Percentiles rank a stretch among this genome's conserved stretches.
These are phyloP conservation scores for Hypocreales sp. DNA, from an alignment of 2,329 filamentous ascomycete genomes.

Conservation along the genomic window DNA sequence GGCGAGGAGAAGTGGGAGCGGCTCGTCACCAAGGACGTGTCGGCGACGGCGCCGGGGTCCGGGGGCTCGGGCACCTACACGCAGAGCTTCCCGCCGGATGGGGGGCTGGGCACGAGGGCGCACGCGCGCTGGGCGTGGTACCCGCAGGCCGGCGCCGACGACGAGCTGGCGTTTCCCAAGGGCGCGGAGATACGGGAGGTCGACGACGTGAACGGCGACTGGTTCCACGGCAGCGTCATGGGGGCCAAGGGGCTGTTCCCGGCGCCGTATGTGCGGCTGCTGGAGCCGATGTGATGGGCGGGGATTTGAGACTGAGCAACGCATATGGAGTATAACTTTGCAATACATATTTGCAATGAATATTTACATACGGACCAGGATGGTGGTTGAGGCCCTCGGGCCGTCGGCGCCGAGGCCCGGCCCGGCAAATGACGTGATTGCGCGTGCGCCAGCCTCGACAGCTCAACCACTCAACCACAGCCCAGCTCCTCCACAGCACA, in stretches of 20 bases:
- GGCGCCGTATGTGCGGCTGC: constrained; percentile 51
- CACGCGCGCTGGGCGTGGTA: constrained; percentile 66
- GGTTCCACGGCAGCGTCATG: constrained; percentile 79
- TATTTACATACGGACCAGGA: too few relatives aligned
- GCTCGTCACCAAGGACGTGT: constrained; percentile 35
- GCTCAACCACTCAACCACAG: too few relatives aligned
- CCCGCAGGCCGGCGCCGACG: constrained; percentile 44
- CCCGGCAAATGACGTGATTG: too few relatives aligned
- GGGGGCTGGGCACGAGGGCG: constrained; percentile 50
- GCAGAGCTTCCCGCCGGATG: constrained; percentile 52
- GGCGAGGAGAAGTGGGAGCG: constrained; percentile 24
- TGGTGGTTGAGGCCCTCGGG: too few relatives aligned
- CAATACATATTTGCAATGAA: too few relatives aligned
- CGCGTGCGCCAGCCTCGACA: too few relatives aligned
- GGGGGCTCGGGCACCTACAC: constrained; percentile 11
- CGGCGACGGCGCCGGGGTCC: constrained; percentile 22
- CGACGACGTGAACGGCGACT: constrained; percentile 80
- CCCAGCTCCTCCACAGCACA: too few relatives aligned
- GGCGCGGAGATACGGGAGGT: constrained; percentile 72
- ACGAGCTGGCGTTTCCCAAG: constrained; percentile 74
- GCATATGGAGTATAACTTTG: too few relatives aligned
- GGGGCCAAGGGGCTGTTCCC: constrained; percentile 69
- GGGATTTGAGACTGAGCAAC: too few relatives aligned
- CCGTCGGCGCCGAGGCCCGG: too few relatives aligned
- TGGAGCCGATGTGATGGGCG: too few relatives aligned